Base-by-base conservation (phyloP, 768 basidiomycete genomes). In the Kwoniella dendrophila region DNA sequence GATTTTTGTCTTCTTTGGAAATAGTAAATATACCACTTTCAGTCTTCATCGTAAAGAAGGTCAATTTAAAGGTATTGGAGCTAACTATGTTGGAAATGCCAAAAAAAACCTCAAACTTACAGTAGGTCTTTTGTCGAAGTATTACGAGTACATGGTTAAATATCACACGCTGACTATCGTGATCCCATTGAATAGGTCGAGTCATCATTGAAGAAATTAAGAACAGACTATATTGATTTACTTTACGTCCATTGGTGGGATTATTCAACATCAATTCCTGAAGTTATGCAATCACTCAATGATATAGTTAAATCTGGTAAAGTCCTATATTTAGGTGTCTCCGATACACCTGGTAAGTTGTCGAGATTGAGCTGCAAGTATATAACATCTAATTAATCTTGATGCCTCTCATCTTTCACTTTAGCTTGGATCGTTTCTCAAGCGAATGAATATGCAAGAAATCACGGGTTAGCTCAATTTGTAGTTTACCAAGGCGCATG, bases 221-320 rank as follows among this genome's bases (percentile, higher is more conserved):
- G 65, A 12, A 74, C 73, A 4, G 44, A 43, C 24, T 74, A 74
- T 44, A 68, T 74, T 61, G 73, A 74, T 44, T 29, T 74, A 6
- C 61, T 72, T 44, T 74, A 75, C 30, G 61, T 75, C 8, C 74
- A 75, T 56, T 69, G 69, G 74, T 73, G 84, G 85, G 85, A 86
- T 68, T 85, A 79, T 62, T 57, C 80, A 14, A 84, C 84, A 10
- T 78, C 80, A 16, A 79, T 87, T 48, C 82, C 84, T 68, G 86
- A 87, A 73, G 75, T 86, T 41, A 85, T 87, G 85, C 81, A 82
- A 40, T 73, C 80, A 7, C 77, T 87, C 6, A 83, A 87, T 63
- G 75, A 80, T 20, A 80, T 87, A 33, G 83, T 87, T 34, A 74
- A 71, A 7, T 69, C 79, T 32, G 83, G 85, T 18, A 85, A 86